phyloP scores from a whole-genome alignment of 371 early-diverging fungal species.

The Syncephalis plumigaleata region DNA sequence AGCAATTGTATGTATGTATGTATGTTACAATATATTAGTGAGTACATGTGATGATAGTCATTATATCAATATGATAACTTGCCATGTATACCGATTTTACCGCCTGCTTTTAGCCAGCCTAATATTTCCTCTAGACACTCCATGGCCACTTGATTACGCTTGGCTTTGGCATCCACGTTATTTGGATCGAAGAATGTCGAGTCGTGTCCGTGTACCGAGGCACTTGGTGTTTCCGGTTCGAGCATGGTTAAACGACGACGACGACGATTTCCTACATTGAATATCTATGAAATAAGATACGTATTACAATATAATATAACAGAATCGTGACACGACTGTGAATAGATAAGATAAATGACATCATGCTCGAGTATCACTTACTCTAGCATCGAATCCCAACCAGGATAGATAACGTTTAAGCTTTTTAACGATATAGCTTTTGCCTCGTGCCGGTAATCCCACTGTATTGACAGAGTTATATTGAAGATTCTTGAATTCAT shows the following conservation, averaged over 20 bases:
- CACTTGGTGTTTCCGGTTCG: background rate
- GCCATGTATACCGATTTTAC: constrained; percentile 65
- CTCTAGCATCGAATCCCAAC: constrained; percentile 46
- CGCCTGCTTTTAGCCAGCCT: constrained; percentile 51
- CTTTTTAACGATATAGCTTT: constrained; percentile 78
- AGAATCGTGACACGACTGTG: too few species aligned
- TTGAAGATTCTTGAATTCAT: background rate
- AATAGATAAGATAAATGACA: too few species aligned
- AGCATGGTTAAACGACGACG: constrained; percentile 20
- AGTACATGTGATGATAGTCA: too few species aligned
- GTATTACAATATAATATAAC: background rate
- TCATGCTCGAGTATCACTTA: constrained; percentile 8
- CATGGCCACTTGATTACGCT: constrained; percentile 56
- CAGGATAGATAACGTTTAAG: constrained; percentile 54
- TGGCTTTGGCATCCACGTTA: constrained; percentile 41
- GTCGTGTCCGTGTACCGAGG: constrained; percentile 18
- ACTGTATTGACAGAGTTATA: constrained; percentile 19
- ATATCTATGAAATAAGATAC: constrained; percentile 23
- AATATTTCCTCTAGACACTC: constrained; percentile 67
- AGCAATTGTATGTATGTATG: background rate
- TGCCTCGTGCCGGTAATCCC: constrained; percentile 78
- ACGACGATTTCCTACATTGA: constrained; percentile 77
- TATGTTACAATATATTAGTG: background rate
- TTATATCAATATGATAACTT: too few species aligned
- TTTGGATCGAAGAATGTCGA: constrained; percentile 60